These are phyloP conservation scores for Obba rivulosa DNA, from an alignment of 768 basidiomycete genomes.

Conservation along the genomic window DNA sequence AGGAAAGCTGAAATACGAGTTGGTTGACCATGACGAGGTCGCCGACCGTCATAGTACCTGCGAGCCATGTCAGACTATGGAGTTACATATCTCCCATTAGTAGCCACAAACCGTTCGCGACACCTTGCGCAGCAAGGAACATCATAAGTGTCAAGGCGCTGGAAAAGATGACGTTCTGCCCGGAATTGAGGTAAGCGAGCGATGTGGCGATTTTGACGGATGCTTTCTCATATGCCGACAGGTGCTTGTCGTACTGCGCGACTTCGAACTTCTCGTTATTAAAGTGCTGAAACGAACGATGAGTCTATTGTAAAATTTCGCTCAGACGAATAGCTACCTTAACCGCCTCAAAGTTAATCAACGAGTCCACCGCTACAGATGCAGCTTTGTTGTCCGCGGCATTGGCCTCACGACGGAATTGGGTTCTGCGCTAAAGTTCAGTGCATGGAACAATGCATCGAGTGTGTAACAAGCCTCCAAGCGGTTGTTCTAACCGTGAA, in stretches of 20 bases:
- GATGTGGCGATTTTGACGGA: constrained; percentile 95
- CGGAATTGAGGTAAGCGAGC: constrained; percentile 89
- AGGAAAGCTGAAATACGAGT: constrained; percentile 92
- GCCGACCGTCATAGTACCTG: constrained; percentile 96
- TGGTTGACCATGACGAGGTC: constrained; percentile 99
- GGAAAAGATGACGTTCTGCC: constrained; percentile 96
- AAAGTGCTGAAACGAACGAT: constrained; percentile 61
- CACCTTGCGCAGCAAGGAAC: constrained; percentile 94
- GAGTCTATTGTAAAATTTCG: not conserved
- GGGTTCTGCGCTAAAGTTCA: constrained; percentile 49
- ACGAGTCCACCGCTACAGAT: constrained; percentile 85
- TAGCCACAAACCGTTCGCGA: constrained; percentile 67
- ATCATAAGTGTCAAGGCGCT: constrained; percentile 90
- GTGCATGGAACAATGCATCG: not conserved
- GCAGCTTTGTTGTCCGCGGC: constrained; percentile 96
- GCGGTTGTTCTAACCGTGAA: constrained; percentile 95
- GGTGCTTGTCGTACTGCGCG: constrained; percentile 84
- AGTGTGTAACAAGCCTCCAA: constrained; percentile 65
- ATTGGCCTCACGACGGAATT: constrained; percentile 92
- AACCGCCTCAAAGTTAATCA: constrained; percentile 98
- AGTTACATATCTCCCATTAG: not conserved
- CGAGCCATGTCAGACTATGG: not conserved
- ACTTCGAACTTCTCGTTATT: constrained; percentile 95
- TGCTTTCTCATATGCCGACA: constrained; percentile 83
- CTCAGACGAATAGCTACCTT: constrained; percentile 57